Evolutionary conservation across 2,329 filamentous ascomycete species (phyloP), one percentile per base, ranked within the genome.

Genomic region (Thelonectria blattea): DNA sequence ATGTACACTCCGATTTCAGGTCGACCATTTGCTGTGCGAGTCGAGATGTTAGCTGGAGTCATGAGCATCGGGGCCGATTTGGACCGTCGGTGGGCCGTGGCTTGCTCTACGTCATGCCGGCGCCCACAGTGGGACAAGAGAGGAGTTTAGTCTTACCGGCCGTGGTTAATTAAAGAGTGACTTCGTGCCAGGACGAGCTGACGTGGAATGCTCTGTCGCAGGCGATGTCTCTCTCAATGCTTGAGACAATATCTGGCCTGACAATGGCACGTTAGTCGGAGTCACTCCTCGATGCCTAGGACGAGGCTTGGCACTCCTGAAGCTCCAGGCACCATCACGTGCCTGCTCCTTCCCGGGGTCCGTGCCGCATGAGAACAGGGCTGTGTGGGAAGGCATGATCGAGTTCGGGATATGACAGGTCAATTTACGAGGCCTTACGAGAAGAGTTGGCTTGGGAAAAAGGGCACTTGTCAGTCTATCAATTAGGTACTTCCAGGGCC

Each of bases 291-390:
- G 49, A 17, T 51, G 32, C 18, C 39, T 14, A 14, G 17, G 18
- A 30, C 14, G 45, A 42, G 39, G 39, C 39, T 27, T 41, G 46
- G 39, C n/a, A 30, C 46, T 41, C 51, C 51, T 32, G 46, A 55
- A 55, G 42, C 51, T 39, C 52, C 24, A 59, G 57, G 57, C 51
- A 51, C n/a, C 46, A 55, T 59, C 57, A 59, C 57, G 57, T 59
- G 57, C 57, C 39, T 39, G 27, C n/a, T 3, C n/a, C 15, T 14
- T 41, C 30, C 12, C 11, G 12, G 8, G 52, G 42, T 24, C 32
- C 32, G 43, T 41, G 43, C 52, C 14, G 32, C 17, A 54, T 47
- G 14, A 4, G 32, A 55, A 24, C 42, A n/a, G 15, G 41, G 46
- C 12, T 24, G 43, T 27, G 22, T 46, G 12, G 18, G 20, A 24